Conservation (phyloP, 805 yeast genomes). For the Torulaspora quercuum region DNA sequence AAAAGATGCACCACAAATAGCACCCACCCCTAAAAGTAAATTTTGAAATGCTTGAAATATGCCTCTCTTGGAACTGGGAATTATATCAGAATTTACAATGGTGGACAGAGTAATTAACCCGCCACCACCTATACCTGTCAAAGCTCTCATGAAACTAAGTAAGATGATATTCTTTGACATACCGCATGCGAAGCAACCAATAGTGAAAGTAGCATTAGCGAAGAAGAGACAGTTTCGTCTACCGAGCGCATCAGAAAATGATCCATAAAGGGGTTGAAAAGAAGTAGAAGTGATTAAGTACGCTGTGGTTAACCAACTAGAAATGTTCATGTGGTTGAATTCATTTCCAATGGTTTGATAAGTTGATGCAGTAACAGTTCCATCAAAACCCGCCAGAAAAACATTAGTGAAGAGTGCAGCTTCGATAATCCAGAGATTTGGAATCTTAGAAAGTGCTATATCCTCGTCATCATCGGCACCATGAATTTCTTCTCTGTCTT, state of each 20-base stretch:
- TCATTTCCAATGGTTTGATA: slow-evolving; percentile 46
- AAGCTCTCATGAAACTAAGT: slow-evolving; percentile 37
- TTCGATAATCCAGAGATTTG: slow-evolving; percentile 36
- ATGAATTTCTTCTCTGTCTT: slow-evolving; percentile 1
- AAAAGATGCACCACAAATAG: slow-evolving; percentile 40
- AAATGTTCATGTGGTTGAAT: slow-evolving; percentile 37
- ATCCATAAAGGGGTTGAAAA: slow-evolving; percentile 43
- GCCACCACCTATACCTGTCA: slow-evolving; percentile 44
- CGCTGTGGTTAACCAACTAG: slow-evolving; percentile 44
- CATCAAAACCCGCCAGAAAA: slow-evolving; percentile 47
- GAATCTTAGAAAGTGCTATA: slow-evolving; percentile 17
- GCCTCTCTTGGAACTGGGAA: slow-evolving; percentile 39
- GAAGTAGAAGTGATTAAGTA: slow-evolving; percentile 42
- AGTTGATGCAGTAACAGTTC: slow-evolving; percentile 48
- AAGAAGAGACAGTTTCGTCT: slow-evolving; percentile 38
- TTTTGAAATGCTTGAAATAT: slow-evolving; percentile 43
- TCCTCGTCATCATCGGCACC: slow-evolving; percentile 12
- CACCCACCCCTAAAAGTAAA: slow-evolving; percentile 38
- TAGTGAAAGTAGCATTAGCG: slow-evolving; percentile 35
- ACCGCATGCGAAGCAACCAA: slow-evolving; percentile 41
- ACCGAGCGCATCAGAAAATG: slow-evolving; percentile 41
- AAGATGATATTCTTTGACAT: slow-evolving; percentile 31
- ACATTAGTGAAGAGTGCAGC: slow-evolving; percentile 38
- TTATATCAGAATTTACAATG: slow-evolving; percentile 40
- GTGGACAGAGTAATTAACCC: slow-evolving; percentile 41